Percentiles rank a stretch among this genome's conserved stretches.
Evolutionary conservation across 1,139 yeast species (phyloP).

Genomic region (Zygosaccharomyces sapae): DNA sequence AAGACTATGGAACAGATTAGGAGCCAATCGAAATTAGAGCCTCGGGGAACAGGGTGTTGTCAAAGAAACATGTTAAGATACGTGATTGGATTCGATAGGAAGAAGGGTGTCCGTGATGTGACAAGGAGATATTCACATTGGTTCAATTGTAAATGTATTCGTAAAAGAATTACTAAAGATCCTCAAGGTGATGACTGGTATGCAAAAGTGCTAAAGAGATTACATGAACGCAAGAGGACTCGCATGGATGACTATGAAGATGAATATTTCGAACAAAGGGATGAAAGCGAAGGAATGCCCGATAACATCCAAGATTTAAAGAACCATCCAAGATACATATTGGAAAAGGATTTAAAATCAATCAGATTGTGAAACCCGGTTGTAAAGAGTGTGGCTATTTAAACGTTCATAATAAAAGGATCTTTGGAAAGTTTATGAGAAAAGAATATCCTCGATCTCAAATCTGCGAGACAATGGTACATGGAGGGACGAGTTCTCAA

Average conservation of each 20-base stretch:
- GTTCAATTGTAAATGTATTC: slow-evolving; percentile 70
- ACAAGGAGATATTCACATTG: slow-evolving; percentile 74
- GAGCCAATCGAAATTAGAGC: slow-evolving; percentile 65
- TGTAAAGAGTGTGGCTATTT: slow-evolving; percentile 69
- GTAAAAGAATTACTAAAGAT: slow-evolving; percentile 63
- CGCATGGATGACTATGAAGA: slow-evolving; percentile 65
- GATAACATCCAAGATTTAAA: slow-evolving; percentile 75
- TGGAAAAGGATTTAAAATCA: slow-evolving; percentile 68
- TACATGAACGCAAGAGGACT: slow-evolving; percentile 38
- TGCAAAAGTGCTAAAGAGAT: slow-evolving; percentile 31
- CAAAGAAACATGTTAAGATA: slow-evolving; percentile 60
- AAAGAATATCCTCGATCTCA: slow-evolving; percentile 61
- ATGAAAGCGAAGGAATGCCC: slow-evolving; percentile 82
- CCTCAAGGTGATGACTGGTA: slow-evolving; percentile 65
- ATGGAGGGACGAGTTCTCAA: slow-evolving; percentile 72
- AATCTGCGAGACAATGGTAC: slow-evolving; percentile 85
- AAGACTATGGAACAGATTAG: slow-evolving; percentile 66
- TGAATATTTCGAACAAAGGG: slow-evolving; percentile 63
- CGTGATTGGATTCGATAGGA: slow-evolving; percentile 68
- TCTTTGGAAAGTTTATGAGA: slow-evolving; percentile 54
- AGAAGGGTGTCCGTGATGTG: slow-evolving; percentile 69
- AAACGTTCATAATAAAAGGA: slow-evolving; percentile 41
- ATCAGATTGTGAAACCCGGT: slow-evolving; percentile 64
- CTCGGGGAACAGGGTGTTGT: slow-evolving; percentile 55
- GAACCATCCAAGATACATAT: slow-evolving; percentile 81